phyloP scores from a whole-genome alignment of 257 asterid genomes.

The Jasminum sambac region DNA sequence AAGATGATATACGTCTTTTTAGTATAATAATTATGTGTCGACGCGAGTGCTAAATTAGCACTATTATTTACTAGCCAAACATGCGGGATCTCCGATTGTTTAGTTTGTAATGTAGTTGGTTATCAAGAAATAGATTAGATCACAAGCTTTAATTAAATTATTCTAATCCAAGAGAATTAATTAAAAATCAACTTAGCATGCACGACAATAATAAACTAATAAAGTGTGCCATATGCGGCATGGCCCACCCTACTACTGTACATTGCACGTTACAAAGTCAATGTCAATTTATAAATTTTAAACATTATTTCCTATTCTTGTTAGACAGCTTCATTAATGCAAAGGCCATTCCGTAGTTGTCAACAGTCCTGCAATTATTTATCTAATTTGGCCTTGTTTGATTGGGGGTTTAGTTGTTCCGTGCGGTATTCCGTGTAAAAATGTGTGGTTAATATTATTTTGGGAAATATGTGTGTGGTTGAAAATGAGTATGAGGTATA shows the following conservation, averaged over 20 bases:
- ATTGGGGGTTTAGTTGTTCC: too few relatives aligned
- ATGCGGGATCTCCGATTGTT: neutral
- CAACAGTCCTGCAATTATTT: neutral
- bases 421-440: too few relatives aligned
- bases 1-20: too few relatives aligned
- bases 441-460: too few relatives aligned
- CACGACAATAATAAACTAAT: constrained; percentile 19
- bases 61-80: neutral
- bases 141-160: constrained; percentile 5
- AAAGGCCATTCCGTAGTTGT: neutral
- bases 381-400: too few relatives aligned
- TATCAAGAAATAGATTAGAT: neutral
- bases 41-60: too few relatives aligned
- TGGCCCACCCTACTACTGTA: neutral
- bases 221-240: neutral
- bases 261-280: neutral
- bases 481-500: too few relatives aligned
- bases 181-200: constrained; percentile 11
- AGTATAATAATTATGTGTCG: too few relatives aligned
- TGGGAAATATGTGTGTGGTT: too few relatives aligned
- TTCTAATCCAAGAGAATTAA: neutral
- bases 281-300: neutral
- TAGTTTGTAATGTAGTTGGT: too few relatives aligned
- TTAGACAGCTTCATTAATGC: constrained; percentile 2
- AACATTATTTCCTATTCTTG: neutral